Percentiles rank a stretch among this genome's conserved stretches.
Evolutionary conservation across 2,329 filamentous ascomycete genomes (phyloP).

Genomic region (Amauroascus niger): DNA sequence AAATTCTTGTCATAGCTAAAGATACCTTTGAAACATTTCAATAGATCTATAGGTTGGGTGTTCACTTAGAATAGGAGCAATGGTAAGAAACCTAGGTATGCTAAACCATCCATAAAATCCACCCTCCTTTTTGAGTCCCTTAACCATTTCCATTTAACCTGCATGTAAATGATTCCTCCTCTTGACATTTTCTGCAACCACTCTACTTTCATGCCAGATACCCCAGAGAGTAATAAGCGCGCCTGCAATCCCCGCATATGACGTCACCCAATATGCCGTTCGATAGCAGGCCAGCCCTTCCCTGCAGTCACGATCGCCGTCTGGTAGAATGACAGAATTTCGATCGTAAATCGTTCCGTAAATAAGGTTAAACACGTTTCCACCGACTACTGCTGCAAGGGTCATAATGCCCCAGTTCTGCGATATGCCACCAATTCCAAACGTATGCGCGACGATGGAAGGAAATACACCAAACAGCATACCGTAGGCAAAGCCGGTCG

Average conservation of each 20-base stretch:
- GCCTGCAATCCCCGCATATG: conserved; percentile 60
- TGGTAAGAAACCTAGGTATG: too few relatives aligned
- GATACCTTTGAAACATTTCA: too few relatives aligned
- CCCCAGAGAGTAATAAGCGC: conserved; percentile 56
- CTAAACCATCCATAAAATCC: too few relatives aligned
- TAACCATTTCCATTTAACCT: background rate
- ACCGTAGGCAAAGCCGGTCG: conserved; percentile 84
- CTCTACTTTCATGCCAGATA: conserved; percentile 33
- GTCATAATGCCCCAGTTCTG: conserved; percentile 98
- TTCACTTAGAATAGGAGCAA: too few relatives aligned
- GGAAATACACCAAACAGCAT: conserved; percentile 92
- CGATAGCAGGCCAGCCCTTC: conserved; percentile 74
- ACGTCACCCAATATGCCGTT: conserved; percentile 68
- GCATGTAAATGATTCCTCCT: conserved; percentile 17
- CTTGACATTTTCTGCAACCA: conserved; percentile 22
- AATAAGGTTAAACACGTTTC: conserved; percentile 85
- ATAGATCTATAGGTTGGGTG: too few relatives aligned
- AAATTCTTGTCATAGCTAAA: too few relatives aligned
- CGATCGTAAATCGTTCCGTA: conserved; percentile 77
- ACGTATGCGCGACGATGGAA: conserved; percentile 77
- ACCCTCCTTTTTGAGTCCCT: too few relatives aligned
- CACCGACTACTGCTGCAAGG: conserved; percentile 72
- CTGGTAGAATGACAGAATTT: conserved; percentile 59
- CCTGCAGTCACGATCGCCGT: conserved; percentile 63
- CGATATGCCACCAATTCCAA: conserved; percentile 77